A percentile compares a stretch with the other conserved stretches of the same genome.
phyloP scores from a whole-genome alignment of 1,139 yeast genomes.

The Debaryomyces robertsiae region DNA sequence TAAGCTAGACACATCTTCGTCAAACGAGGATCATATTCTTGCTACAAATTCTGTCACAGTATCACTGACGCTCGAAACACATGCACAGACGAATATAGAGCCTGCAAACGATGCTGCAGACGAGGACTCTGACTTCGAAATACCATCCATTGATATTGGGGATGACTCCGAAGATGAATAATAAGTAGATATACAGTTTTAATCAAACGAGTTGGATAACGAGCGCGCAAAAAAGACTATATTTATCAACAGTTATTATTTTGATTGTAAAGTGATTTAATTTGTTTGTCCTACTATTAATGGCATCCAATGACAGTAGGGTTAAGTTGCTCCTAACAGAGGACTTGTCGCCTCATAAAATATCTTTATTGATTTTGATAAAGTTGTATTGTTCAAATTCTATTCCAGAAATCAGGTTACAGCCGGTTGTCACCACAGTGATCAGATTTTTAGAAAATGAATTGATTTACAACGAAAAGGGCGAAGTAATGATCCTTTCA shows the following conservation, averaged over 20 bases:
- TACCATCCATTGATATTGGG: constrained; percentile 56
- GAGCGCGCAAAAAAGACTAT: constrained; percentile 3
- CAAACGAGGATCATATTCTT: background rate
- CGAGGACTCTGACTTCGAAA: constrained; percentile 56
- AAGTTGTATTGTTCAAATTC: constrained; percentile 24
- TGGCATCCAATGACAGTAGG: constrained; percentile 10
- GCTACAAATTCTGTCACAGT: background rate
- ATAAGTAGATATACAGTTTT: constrained; percentile 11
- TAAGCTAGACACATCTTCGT: background rate
- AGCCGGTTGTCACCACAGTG: constrained; percentile 21
- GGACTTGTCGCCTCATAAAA: constrained; percentile 39
- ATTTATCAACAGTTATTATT: no score
- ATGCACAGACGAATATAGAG: background rate
- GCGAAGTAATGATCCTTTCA: constrained; percentile 31
- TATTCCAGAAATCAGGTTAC: constrained; percentile 17
- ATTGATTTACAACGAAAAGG: constrained; percentile 25
- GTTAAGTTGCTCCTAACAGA: constrained; percentile 28
- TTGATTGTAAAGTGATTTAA: no score
- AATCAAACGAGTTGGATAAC: background rate
- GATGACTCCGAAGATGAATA: constrained; percentile 32
- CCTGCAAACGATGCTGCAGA: background rate
- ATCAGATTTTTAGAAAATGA: constrained; percentile 29
- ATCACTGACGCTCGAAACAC: background rate
- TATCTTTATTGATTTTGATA: constrained; percentile 29
- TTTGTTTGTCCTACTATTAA: background rate